These are phyloP conservation scores for Alternaria hordeiaustralica DNA, from an alignment of 2,329 filamentous ascomycete genomes.

Conservation along the genomic window DNA sequence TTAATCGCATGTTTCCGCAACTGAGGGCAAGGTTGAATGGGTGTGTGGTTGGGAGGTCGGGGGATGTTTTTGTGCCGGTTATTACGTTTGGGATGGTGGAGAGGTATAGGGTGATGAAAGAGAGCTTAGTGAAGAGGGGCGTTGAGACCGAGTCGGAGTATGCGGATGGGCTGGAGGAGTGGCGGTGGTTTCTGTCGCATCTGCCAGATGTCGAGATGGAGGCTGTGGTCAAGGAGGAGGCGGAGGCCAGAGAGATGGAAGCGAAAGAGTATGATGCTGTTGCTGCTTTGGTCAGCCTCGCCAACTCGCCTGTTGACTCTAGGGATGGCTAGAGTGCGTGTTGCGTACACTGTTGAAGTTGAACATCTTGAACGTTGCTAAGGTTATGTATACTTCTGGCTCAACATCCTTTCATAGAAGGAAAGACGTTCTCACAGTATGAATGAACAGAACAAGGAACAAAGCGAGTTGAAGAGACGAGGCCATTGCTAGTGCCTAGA, in stretches of 20 bases:
- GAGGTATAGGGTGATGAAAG: conserved; percentile 14
- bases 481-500: background rate
- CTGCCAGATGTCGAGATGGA: background rate
- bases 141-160: conserved; percentile 1
- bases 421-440: background rate
- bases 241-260: background rate
- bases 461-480: background rate
- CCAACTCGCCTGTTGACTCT: background rate
- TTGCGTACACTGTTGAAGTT: background rate
- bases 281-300: conserved; percentile 4
- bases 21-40: conserved; percentile 5
- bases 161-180: conserved; percentile 7
- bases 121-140: background rate
- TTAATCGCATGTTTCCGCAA: conserved; percentile 14
- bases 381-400: background rate
- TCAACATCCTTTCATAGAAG: background rate
- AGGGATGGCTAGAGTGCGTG: background rate
- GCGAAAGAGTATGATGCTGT: conserved; percentile 3
- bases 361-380: background rate
- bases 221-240: background rate
- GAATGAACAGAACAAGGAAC: background rate
- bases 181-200: conserved; percentile 6
- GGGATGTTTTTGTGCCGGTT: conserved; percentile 14
- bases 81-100: conserved; percentile 18
- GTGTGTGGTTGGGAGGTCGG: conserved; percentile 9